Base-by-base conservation (phyloP, 352 stramenopile genomes). In the Pythium brachiatum region DNA sequence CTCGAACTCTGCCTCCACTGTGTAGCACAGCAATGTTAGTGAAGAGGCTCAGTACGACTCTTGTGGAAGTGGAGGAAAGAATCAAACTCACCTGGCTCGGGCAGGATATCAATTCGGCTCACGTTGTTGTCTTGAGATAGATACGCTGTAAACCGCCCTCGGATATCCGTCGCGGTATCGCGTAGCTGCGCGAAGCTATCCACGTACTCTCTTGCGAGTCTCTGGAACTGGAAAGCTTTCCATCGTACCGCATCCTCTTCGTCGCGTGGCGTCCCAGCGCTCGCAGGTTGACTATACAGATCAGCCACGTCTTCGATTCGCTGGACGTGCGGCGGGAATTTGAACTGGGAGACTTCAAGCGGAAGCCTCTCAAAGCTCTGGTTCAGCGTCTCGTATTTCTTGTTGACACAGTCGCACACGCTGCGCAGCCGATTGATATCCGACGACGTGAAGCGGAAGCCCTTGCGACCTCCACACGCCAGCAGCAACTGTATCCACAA, bases 1-100 rank as follows among this genome's bases (percentile, higher is more conserved):
- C 65, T 95, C 86, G 72, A 94, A 92, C 70, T 95, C 86, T 75
- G 74, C 81, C 78, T 90, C 83, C 76, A 90, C 83, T 90, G 72
- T n/a, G n/a, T n/a, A n/a, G n/a, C n/a, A n/a, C n/a, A n/a, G n/a
- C n/a, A n/a, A n/a, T n/a, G n/a, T n/a, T n/a, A n/a, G n/a, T n/a
- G n/a, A n/a, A n/a, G n/a, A n/a, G n/a, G n/a, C n/a, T n/a, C n/a
- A n/a, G n/a, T n/a, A n/a, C n/a, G n/a, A n/a, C n/a, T n/a, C n/a
- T n/a, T n/a, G n/a, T n/a, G n/a, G n/a, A n/a, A n/a, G n/a, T n/a
- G n/a, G n/a, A n/a, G n/a, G n/a, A n/a, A n/a, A n/a, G n/a, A n/a
- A n/a, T n/a, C n/a, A n/a, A n/a, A n/a, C 53, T 36, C 54, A 73
- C 60, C 60, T 69, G 60, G 60, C 51, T 68, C 65, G 9, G 60